A percentile compares a stretch with the other conserved stretches of the same genome.
phyloP scores from a whole-genome alignment of 1,139 yeast genomes.

The Wickerhamomyces sp. region DNA sequence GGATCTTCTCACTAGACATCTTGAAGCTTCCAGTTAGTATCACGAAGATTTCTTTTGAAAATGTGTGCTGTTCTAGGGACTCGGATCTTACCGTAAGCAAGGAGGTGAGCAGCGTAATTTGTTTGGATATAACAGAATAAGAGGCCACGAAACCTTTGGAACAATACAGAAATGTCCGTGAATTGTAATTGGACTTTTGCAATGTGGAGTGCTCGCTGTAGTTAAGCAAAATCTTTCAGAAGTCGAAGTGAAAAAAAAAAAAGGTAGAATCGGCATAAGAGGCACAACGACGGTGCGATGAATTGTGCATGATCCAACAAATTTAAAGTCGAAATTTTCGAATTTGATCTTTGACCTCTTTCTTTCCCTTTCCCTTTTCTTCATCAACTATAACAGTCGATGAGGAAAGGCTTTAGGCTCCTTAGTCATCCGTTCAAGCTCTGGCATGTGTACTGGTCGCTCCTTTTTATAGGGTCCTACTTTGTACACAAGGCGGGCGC shows the following conservation, averaged over 20 bases:
- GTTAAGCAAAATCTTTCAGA: background rate
- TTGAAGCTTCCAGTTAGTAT: constrained; percentile 1
- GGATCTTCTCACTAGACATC: constrained; percentile 9
- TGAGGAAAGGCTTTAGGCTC: constrained; percentile 46
- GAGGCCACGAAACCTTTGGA: background rate
- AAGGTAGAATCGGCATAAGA: no score
- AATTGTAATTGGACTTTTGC: no score
- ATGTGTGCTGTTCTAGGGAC: constrained; percentile 4
- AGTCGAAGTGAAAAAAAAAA: background rate
- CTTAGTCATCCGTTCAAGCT: constrained; percentile 42
- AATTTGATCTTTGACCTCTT: constrained; percentile 33
- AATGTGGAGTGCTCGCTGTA: background rate
- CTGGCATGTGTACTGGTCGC: constrained; percentile 13
- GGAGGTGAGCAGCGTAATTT: background rate
- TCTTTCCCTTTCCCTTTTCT: constrained; percentile 21
- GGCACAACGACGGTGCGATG: no score
- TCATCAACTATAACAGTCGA: constrained; percentile 64
- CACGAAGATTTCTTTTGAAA: no score
- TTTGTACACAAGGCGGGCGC: no score
- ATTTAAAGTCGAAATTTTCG: no score
- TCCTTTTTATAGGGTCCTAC: constrained; percentile 5
- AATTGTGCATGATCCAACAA: no score
- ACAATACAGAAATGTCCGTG: no score
- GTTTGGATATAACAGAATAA: background rate
- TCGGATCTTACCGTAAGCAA: background rate